A percentile compares a stretch with the other conserved stretches of the same genome.
These are phyloP conservation scores for Volvox carteri DNA, from an alignment of 163 green algal species.

Conservation along the genomic window DNA sequence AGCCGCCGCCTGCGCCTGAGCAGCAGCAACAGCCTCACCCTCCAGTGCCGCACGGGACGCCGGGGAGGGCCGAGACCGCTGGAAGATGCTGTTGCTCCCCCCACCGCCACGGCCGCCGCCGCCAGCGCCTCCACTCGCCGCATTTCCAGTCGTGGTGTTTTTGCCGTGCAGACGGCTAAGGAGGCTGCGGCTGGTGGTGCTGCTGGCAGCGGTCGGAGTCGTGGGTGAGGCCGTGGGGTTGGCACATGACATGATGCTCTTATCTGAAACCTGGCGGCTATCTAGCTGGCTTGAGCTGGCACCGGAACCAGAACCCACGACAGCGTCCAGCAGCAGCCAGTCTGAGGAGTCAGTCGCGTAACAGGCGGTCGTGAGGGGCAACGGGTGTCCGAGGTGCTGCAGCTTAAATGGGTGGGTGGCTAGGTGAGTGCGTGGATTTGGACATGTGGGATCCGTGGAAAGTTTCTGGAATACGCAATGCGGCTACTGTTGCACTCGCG, in stretches of 20 bases:
- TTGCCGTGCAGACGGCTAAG: too few species aligned
- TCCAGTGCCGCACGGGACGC: neutral
- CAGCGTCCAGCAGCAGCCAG: constrained; percentile 32
- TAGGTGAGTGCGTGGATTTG: too few species aligned
- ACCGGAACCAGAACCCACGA: too few species aligned
- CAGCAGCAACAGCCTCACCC: neutral
- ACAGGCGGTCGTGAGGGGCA: too few species aligned
- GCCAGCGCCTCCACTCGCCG: neutral
- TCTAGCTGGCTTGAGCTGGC: neutral
- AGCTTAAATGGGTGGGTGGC: too few species aligned
- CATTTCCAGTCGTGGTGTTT: neutral
- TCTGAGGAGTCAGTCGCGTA: too few species aligned
- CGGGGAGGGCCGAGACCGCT: neutral
- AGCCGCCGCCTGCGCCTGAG: neutral
- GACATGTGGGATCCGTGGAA: too few species aligned
- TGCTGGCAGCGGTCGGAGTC: neutral
- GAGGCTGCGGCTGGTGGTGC: neutral
- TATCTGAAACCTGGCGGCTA: neutral
- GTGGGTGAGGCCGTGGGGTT: too few species aligned
- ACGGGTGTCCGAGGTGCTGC: too few species aligned
- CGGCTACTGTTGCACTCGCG: too few species aligned
- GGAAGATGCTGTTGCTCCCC: neutral
- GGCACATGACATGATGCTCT: too few species aligned
- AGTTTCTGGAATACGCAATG: too few species aligned
- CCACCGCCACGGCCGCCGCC: neutral